These are phyloP conservation scores for Cordyceps pruinosa DNA, from an alignment of 2,329 filamentous ascomycete genomes.

Conservation along the genomic window DNA sequence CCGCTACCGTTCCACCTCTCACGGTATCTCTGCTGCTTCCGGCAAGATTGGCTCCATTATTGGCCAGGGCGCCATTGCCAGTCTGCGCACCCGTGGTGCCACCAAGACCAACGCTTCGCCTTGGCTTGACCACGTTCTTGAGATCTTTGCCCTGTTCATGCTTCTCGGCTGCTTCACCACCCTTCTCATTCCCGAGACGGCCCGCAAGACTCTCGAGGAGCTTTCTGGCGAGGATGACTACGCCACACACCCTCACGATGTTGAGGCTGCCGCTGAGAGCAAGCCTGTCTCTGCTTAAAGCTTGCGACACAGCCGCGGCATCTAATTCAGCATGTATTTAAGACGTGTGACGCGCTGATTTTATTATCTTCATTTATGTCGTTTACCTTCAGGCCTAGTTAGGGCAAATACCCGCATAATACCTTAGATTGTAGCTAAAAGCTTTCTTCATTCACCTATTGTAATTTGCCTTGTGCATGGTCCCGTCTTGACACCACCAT, in stretches of 20 bases:
- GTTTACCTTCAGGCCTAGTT: not conserved
- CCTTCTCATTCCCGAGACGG: conserved; percentile 66
- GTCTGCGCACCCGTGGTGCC: conserved; percentile 41
- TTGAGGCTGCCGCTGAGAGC: not conserved
- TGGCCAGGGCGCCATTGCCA: conserved; percentile 50
- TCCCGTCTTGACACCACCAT: no score
- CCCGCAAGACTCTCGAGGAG: conserved; percentile 65
- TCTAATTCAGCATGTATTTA: not conserved
- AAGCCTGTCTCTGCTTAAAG: not conserved
- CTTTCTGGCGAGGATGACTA: conserved; percentile 34
- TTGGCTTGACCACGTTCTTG: conserved; percentile 71
- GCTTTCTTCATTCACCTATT: not conserved
- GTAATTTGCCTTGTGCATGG: not conserved
- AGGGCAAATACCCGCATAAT: not conserved
- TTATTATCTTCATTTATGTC: not conserved
- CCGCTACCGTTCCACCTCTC: conserved; percentile 49
- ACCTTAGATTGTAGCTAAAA: not conserved
- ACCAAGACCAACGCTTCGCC: conserved; percentile 37
- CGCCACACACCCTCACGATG: not conserved
- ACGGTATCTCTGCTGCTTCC: conserved; percentile 49
- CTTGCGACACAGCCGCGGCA: not conserved
- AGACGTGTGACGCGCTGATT: not conserved
- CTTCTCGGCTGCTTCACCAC: conserved; percentile 62
- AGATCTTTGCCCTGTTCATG: conserved; percentile 74
- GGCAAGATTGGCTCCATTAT: conserved; percentile 53